These are phyloP conservation scores for Starmerella floricola DNA, from an alignment of 805 yeast species.

Conservation along the genomic window DNA sequence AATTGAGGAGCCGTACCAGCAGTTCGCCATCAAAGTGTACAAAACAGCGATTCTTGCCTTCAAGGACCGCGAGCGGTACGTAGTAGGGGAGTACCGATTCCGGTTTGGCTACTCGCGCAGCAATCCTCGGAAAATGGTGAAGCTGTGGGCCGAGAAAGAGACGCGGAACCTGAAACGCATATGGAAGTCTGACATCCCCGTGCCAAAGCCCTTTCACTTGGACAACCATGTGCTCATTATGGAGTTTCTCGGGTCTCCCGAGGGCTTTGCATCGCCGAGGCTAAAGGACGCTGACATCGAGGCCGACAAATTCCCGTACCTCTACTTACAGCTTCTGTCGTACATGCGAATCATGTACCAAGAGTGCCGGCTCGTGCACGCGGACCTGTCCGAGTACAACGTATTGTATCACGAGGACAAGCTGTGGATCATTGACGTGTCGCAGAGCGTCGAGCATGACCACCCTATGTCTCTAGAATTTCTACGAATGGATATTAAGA, in stretches of 20 bases:
- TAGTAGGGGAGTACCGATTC: constrained; percentile 90
- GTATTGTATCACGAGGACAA: constrained; percentile 64
- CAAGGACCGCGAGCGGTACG: constrained; percentile 91
- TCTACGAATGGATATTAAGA: constrained; percentile 92
- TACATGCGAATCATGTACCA: constrained; percentile 82
- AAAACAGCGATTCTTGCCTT: constrained; percentile 95
- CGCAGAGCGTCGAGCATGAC: constrained; percentile 95
- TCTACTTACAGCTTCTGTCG: constrained; percentile 66
- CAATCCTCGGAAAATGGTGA: constrained; percentile 94
- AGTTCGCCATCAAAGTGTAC: constrained; percentile 76
- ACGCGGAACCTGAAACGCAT: constrained; percentile 83
- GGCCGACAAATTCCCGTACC: constrained; percentile 44
- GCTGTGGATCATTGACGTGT: constrained; percentile 85
- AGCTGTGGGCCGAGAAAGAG: constrained; percentile 97
- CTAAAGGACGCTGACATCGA: constrained; percentile 70
- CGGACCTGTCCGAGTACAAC: constrained; percentile 92
- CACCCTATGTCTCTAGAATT: constrained; percentile 96
- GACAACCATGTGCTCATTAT: constrained; percentile 84
- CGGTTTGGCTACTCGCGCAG: constrained; percentile 72
- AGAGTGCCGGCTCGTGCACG: constrained; percentile 83
- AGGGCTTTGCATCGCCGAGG: constrained; percentile 85
- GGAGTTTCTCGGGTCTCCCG: constrained; percentile 70
- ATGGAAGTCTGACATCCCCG: constrained; percentile 67
- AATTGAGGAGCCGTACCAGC: constrained; percentile 16
- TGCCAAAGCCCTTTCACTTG: constrained; percentile 83